Evolutionary conservation across 1,284 basidiomycete species (phyloP).

Genomic region (Tetrapyrgos nigripes): DNA sequence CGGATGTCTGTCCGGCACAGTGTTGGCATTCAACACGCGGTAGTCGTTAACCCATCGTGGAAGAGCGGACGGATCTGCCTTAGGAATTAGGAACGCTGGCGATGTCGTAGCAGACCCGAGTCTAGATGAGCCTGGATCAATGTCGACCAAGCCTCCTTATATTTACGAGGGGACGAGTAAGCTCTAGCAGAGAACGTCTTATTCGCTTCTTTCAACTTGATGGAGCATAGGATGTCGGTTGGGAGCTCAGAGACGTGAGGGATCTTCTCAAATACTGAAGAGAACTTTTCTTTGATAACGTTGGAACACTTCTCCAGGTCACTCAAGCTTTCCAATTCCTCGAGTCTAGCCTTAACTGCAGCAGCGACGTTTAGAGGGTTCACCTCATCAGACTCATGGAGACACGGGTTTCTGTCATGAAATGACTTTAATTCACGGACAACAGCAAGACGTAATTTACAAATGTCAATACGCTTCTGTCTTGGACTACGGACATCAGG

Average conservation of each 20-base stretch:
- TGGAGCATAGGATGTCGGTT: conserved; percentile 28
- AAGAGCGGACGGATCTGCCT: conserved; percentile 33
- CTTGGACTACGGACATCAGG: not conserved
- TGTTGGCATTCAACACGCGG: conserved; percentile 31
- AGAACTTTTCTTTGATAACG: conserved; percentile 14
- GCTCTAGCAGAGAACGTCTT: conserved; percentile 22
- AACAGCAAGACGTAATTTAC: not conserved
- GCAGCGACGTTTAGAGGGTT: conserved; percentile 10
- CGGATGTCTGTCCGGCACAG: conserved; percentile 21
- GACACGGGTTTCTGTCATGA: not conserved
- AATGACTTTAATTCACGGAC: not conserved
- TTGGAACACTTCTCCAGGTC: not conserved
- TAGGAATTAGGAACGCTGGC: conserved; percentile 38
- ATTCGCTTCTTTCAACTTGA: conserved; percentile 29
- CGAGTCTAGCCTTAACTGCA: conserved; percentile 6
- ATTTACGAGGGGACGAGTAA: conserved; percentile 32
- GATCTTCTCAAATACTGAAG: too few relatives aligned
- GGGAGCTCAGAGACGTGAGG: conserved; percentile 27
- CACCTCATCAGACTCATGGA: not conserved
- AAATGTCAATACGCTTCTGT: conserved; percentile 1
- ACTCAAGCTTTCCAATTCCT: not conserved
- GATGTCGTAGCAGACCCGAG: conserved; percentile 31
- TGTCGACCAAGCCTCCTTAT: conserved; percentile 29
- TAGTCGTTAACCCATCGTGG: conserved; percentile 45
- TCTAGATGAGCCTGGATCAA: conserved; percentile 32